Evolutionary conservation across 176 grass and related monocot species (phyloP), one percentile per base, ranked within the genome.

Genomic region (Oryza nivara): DNA sequence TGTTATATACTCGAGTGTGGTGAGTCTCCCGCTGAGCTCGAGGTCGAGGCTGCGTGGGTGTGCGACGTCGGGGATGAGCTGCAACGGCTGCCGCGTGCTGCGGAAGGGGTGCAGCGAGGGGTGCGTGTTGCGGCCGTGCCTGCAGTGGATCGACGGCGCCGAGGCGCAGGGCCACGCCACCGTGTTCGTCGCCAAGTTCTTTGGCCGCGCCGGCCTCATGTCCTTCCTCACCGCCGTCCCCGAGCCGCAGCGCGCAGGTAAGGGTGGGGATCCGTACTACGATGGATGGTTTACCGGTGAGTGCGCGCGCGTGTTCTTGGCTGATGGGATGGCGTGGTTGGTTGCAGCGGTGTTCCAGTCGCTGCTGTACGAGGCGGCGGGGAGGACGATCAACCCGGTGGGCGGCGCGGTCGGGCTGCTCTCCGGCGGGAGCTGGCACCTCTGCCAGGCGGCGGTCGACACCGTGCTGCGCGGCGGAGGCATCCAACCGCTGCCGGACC

Each of bases 1-100:
- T 9, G 4, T 43, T 74, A 82, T 90, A 90, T 69, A 90, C 47
- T 9, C 52, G 1, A 5, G 51, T 17, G 51, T 11, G 49, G 43
- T 40, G 38, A 5, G 76, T 64, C 73, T 77, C 28, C 67, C 88
- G 82, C 48, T 19, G 69, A 73, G 80, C 2, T 25, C 66, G 76
- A 69, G 65, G 52, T 45, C 13, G 32, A n/a, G 15, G 9, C 8
- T 13, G 16, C 3, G 34, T 35, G 34, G 34, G 34, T 35, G 34
- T 0, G 25, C 7, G n/a, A 28, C 0, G 66, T 70, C 12, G 35
- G 76, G 12, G 80, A 99, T 99, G 97, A 99, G 97, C 85, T 99
- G 97, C 90, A 96, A 99, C 86, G 97, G 97, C 9, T 99, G 97
- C 87, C 84, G 97, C 75, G 97, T 99, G 73, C 84, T 99, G n/a